Conservation (phyloP, 1,284 basidiomycete genomes). For the Ceratobasidium papillatum region DNA sequence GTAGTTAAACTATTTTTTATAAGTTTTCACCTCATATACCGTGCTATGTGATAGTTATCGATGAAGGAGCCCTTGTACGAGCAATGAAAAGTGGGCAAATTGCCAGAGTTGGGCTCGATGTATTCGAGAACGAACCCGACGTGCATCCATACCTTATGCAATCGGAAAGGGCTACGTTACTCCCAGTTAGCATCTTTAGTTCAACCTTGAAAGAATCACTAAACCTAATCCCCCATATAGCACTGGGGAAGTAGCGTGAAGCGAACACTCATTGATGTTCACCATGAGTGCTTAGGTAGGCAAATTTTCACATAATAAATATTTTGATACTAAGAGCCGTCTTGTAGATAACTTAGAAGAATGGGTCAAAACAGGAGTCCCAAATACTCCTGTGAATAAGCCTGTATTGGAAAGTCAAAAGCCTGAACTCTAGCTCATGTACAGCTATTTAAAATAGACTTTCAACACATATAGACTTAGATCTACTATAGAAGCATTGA, state of each 20-base stretch:
- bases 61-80: slow-evolving; percentile 50
- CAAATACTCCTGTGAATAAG: slow-evolving; percentile 44
- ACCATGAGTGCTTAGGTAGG: slow-evolving; percentile 44
- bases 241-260: slow-evolving; percentile 45
- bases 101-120: slow-evolving; percentile 49
- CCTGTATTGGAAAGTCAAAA: background rate
- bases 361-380: slow-evolving; percentile 43
- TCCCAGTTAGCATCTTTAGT: slow-evolving; percentile 42
- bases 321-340: background rate
- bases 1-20: background rate
- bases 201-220: background rate
- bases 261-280: slow-evolving; percentile 40
- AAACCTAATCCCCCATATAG: slow-evolving; percentile 14
- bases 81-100: slow-evolving; percentile 51
- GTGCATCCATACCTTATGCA: slow-evolving; percentile 48
- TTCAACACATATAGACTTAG: too few species aligned
- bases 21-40: background rate
- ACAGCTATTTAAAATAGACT: background rate
- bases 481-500: too few species aligned
- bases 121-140: slow-evolving; percentile 50
- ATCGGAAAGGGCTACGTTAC: slow-evolving; percentile 45
- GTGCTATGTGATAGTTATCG: slow-evolving; percentile 47
- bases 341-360: slow-evolving; percentile 32
- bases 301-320: background rate
- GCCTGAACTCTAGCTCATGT: background rate